Evolutionary conservation across 2,329 filamentous ascomycete genomes (phyloP).

Genomic region (Coniochaeta sp.): DNA sequence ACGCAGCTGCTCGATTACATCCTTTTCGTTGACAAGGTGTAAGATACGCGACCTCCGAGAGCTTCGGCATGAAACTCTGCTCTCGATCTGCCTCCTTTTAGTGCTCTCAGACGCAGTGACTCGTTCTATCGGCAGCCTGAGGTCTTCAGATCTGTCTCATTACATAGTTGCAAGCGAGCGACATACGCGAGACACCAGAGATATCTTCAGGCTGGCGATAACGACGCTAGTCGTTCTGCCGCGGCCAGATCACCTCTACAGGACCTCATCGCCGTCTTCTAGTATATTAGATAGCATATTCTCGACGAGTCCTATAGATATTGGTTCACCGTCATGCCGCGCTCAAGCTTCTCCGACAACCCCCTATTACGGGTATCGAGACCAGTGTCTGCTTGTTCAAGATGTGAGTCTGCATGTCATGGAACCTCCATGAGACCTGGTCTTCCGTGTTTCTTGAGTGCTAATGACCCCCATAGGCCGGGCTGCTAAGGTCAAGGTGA

Average conservation of each 20-base stretch:
- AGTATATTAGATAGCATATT: neutral
- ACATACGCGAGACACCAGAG: neutral
- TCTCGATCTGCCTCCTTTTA: neutral
- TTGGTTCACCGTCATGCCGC: conserved; percentile 28
- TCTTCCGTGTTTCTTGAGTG: conserved; percentile 2
- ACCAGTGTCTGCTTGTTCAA: conserved; percentile 71
- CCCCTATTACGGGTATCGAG: conserved; percentile 66
- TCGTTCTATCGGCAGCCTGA: neutral
- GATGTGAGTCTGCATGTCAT: conserved; percentile 42
- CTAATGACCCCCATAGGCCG: conserved; percentile 43
- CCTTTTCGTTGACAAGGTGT: neutral
- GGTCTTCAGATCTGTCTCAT: neutral
- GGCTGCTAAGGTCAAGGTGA: conserved; percentile 83
- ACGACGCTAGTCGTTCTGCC: neutral
- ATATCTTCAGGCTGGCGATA: neutral
- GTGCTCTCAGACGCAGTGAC: neutral
- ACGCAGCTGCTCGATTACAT: neutral
- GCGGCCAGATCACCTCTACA: neutral
- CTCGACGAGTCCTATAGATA: neutral
- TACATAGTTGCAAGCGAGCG: neutral
- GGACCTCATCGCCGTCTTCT: neutral
- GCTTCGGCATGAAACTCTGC: neutral
- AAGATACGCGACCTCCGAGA: neutral
- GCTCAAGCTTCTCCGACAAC: conserved; percentile 41
- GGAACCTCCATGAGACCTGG: neutral